Conservation (phyloP, 2,329 filamentous ascomycete species). For the Lachnellula suecica region DNA sequence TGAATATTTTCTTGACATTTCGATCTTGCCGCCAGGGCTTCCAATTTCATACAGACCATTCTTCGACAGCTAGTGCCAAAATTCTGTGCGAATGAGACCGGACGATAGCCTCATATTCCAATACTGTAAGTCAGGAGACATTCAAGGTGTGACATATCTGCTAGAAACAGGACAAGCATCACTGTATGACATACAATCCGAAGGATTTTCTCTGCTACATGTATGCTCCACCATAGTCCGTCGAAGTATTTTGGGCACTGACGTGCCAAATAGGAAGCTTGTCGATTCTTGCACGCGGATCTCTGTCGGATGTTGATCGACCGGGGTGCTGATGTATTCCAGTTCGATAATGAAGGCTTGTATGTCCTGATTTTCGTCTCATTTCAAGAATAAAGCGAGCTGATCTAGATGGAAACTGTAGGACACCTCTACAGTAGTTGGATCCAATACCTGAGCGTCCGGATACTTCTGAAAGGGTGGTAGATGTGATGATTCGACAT, state of each 20-base stretch:
- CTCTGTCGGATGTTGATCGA: background rate
- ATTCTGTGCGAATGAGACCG: conserved; percentile 4
- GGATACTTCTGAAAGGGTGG: too few relatives aligned
- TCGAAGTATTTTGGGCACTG: background rate
- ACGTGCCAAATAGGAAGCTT: background rate
- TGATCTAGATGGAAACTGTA: too few relatives aligned
- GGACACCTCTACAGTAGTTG: background rate
- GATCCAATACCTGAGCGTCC: background rate
- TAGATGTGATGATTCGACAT: background rate
- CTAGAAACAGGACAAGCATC: conserved; percentile 8
- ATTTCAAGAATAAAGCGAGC: too few relatives aligned
- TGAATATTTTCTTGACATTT: conserved; percentile 5
- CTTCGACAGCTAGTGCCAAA: too few relatives aligned
- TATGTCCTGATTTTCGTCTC: background rate
- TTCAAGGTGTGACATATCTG: conserved; percentile 3
- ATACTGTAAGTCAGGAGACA: background rate
- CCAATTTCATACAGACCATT: conserved; percentile 1
- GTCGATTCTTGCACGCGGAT: background rate
- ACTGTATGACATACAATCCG: conserved; percentile 3
- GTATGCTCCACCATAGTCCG: background rate
- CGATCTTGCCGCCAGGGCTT: conserved; percentile 8
- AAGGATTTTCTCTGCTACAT: conserved; percentile 6
- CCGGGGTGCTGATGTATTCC: background rate
- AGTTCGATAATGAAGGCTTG: background rate
- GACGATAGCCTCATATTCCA: background rate